Evolutionary conservation across 129 eudicot species (phyloP), one percentile per base, ranked within the genome.

Genomic region (Tanacetum coccineum): DNA sequence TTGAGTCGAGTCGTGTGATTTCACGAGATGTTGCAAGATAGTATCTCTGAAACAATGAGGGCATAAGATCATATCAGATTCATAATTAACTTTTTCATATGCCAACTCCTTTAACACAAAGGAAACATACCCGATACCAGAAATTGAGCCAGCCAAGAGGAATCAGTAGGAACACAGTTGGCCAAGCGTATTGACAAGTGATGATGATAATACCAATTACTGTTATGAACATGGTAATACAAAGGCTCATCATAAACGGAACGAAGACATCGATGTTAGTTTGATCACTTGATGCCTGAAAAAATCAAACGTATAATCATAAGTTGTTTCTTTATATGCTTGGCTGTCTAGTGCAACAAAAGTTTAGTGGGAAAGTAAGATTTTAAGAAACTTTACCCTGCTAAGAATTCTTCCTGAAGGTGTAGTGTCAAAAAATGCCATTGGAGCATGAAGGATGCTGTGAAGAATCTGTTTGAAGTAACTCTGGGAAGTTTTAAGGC

Each of bases 161-260:
- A 70, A 87, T 28, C 70, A 91, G 62, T 36, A 91, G 78, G 66
- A 91, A 81, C 10, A 79, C 64, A 0, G 93, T 87, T 6, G 97
- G 97, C 97, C 97, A 91, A 54, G 97, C 76, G 59, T 91, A 80
- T 70, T 87, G 97, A 63, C 97, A 91, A 1, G 93, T 91, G 79
- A 91, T 75, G 44, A 91, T 60, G 52, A 91, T 60, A 74, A 85
- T 85, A 66, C 97, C 77, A 36, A 85, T 39, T 66, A 91, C 75
- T 55, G 83, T 69, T 36, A 85, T 59, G 71, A 72, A 82, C 81
- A 77, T 76, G 10, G 88, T 20, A 45, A 85, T 47, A 21, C 78
- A 69, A 19, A 91, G 6, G 66, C 78, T 67, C 74, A 70, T 64
- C 39, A 80, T 71, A 56, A 82, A 83, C 3, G 97, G 96, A 48